These are phyloP conservation scores for Cajanus cajan DNA, from an alignment of 306 rosid genomes.

Conservation along the genomic window DNA sequence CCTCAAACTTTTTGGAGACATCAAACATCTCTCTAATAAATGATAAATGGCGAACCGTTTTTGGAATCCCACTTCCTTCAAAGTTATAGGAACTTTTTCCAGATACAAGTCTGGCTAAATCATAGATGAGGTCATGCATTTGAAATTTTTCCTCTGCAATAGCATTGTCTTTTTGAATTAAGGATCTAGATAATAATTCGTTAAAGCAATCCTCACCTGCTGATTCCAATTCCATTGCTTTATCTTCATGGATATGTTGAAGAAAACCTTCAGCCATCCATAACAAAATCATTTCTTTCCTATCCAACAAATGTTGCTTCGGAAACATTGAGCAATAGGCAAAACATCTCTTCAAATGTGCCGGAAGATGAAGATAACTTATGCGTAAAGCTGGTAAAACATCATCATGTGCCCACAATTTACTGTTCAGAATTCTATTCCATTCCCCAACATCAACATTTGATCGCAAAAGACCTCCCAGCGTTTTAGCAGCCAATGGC, in stretches of 20 bases:
- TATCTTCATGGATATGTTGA: not conserved
- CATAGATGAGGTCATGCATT: slow-evolving; percentile 1
- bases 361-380: slow-evolving; percentile 13
- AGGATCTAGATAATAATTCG: not conserved
- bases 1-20: not conserved
- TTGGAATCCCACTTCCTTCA: not conserved
- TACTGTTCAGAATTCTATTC: slow-evolving; percentile 33
- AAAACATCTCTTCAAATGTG: slow-evolving; percentile 29
- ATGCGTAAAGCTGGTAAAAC: slow-evolving; percentile 28
- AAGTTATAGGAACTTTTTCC: not conserved
- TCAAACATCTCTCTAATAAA: not conserved
- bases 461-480: slow-evolving; percentile 43
- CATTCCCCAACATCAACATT: slow-evolving; percentile 38
- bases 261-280: slow-evolving; percentile 24
- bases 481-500: slow-evolving; percentile 48
- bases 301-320: not conserved
- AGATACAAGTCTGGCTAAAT: not conserved
- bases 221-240: not conserved
- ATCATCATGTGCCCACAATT: slow-evolving; percentile 46
- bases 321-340: slow-evolving; percentile 38
- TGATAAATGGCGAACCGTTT: not conserved
- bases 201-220: not conserved
- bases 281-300: not conserved
- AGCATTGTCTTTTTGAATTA: not conserved
- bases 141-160: not conserved